Evolutionary conservation across 257 asterid genomes (phyloP), one percentile per base, ranked within the genome.

Genomic region (Eucommia ulmoides): DNA sequence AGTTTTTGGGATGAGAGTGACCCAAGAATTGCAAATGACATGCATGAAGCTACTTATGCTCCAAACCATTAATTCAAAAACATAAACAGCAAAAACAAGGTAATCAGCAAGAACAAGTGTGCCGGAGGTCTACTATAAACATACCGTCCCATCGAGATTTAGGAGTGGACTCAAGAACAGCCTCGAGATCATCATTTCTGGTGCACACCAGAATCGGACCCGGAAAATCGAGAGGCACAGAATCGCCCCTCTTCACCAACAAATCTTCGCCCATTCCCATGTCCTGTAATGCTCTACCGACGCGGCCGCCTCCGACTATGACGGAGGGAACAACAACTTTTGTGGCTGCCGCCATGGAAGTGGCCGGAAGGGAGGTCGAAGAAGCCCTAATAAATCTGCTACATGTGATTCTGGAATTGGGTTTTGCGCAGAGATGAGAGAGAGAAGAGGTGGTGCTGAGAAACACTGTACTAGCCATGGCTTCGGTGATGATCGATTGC

Each of bases 271-370:
- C 95, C 14, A 71, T 65, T 4, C 99, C 95, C 96, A 91, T 83
- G 33, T 73, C 94, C 42, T 79, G 83, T n/a, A 91, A 82, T 53
- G 96, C 89, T 53, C 51, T 79, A 0, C 96, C 99, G 15, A 91
- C 99, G 22, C 99, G 95, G 2, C 99, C 95, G 19, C 94, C 93
- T 42, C 99, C 96, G 6, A 91, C 87, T 62, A 91, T 91, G n/a
- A 86, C 33, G 19, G 95, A 94, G 10, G 95, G 96, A 19, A 63
- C 74, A 23, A 81, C 91, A 59, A 73, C 75, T 53, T 72, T 75
- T 1, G 74, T 52, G 35, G 79, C 55, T 49, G 78, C 9, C 20
- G 48, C 10, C 20, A 19, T 14, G n/a, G 50, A 33, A 14, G 60
- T 46, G 3, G 83, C 78, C 82, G 73, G 75, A 45, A 78, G 21